A percentile compares a stretch with the other conserved stretches of the same genome.
Conservation (phyloP, 345 rosid genomes). For the Sisymbrium altissimum region DNA sequence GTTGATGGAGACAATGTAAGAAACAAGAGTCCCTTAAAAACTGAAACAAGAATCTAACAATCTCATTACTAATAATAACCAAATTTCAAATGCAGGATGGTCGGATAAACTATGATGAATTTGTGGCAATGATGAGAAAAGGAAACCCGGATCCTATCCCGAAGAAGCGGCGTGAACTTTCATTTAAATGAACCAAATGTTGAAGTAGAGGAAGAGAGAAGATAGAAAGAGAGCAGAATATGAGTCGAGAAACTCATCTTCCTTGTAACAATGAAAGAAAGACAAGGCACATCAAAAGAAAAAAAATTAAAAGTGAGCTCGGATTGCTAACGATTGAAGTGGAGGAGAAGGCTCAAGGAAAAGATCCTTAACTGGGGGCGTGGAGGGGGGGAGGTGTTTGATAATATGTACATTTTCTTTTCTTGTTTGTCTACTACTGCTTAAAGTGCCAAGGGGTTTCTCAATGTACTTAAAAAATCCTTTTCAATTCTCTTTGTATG, state of each 20-base stretch:
- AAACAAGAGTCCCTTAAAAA: slow-evolving; percentile 12
- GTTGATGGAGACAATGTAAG: slow-evolving; percentile 60
- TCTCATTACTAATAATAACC: neutral
- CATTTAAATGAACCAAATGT: slow-evolving; percentile 25
- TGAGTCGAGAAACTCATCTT: slow-evolving; percentile 22
- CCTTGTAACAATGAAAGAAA: slow-evolving; percentile 15
- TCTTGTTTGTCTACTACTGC: slow-evolving; percentile 22
- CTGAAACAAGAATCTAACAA: neutral
- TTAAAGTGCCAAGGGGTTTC: slow-evolving; percentile 29
- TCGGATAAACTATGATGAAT: slow-evolving; percentile 85
- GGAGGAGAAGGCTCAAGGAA: slow-evolving; percentile 24
- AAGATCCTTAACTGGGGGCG: neutral
- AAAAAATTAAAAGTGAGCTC: neutral
- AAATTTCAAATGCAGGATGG: slow-evolving; percentile 58
- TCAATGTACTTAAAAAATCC: slow-evolving; percentile 21
- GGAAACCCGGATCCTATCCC: slow-evolving; percentile 80
- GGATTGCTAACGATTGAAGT: slow-evolving; percentile 7
- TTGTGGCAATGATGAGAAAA: slow-evolving; percentile 97
- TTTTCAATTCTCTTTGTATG: slow-evolving; percentile 14
- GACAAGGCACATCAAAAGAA: slow-evolving; percentile 17
- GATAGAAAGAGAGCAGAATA: slow-evolving; percentile 17
- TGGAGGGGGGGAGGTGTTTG: slow-evolving; percentile 22
- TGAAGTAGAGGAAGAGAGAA: slow-evolving; percentile 28
- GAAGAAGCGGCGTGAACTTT: slow-evolving; percentile 79
- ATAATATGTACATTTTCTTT: slow-evolving; percentile 22